Percentiles rank a stretch among this genome's conserved stretches.
Evolutionary conservation across 2,329 filamentous ascomycete genomes (phyloP).

Genomic region (Xylariomycetidae sp.): DNA sequence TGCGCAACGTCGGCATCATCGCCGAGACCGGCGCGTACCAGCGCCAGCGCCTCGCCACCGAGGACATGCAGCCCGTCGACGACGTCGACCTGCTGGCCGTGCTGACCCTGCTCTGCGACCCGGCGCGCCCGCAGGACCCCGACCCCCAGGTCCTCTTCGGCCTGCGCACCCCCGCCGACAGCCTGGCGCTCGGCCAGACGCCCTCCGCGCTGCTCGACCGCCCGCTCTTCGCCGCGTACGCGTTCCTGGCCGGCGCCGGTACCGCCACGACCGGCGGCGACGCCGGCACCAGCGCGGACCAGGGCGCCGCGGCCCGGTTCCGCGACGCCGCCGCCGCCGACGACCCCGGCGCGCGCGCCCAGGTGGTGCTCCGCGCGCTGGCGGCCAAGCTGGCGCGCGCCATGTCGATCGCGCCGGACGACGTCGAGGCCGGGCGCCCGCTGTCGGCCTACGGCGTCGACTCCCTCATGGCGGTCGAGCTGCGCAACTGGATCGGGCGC

Average conservation of each 20-base stretch:
- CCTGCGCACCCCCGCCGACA: conserved; percentile 10
- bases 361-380: conserved; percentile 15
- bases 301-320: conserved; percentile 6
- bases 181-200: conserved; percentile 7
- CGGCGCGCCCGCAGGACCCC: conserved; percentile 5
- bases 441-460: conserved; percentile 27
- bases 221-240: conserved; percentile 5
- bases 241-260: not conserved
- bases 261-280: not conserved
- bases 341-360: conserved; percentile 6
- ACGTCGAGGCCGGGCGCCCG: conserved; percentile 19
- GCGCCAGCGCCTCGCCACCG: conserved; percentile 7
- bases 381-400: conserved; percentile 15
- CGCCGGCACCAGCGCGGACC: conserved; percentile 5
- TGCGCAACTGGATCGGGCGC: conserved; percentile 25
- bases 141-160: conserved; percentile 13
- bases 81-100: conserved; percentile 18
- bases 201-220: not conserved
- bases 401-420: conserved; percentile 15
- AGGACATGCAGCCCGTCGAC: conserved; percentile 17
- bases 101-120: conserved; percentile 17
- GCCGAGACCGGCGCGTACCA: conserved; percentile 9
- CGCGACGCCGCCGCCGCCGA: conserved; percentile 1
- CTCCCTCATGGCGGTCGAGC: conserved; percentile 28
- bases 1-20: conserved; percentile 8